A percentile compares a stretch with the other conserved stretches of the same genome.
Conservation (phyloP, 1,284 basidiomycete genomes). For the Amylostereum areolatum region DNA sequence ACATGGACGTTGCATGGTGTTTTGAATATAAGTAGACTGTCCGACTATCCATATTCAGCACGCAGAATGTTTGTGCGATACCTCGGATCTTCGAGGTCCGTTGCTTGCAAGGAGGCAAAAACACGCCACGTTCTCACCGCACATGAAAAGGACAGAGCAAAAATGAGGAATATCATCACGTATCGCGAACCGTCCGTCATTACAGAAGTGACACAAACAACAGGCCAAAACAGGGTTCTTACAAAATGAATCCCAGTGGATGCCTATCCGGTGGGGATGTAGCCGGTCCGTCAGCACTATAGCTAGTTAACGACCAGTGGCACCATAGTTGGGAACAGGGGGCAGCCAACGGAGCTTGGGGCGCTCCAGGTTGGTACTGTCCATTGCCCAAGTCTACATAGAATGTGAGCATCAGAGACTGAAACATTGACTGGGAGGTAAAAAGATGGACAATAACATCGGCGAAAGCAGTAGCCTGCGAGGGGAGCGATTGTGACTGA, state of each 20-base stretch:
- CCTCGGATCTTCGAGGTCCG: too few species aligned
- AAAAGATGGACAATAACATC: too few species aligned
- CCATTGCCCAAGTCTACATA: slow-evolving; percentile 49
- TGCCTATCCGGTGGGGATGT: background rate
- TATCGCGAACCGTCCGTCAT: background rate
- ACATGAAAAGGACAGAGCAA: too few species aligned
- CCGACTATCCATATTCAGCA: too few species aligned
- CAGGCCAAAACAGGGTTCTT: background rate
- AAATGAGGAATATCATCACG: too few species aligned
- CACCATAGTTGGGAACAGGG: slow-evolving; percentile 32
- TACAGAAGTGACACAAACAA: background rate
- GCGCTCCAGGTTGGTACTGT: slow-evolving; percentile 35
- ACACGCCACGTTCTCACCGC: too few species aligned
- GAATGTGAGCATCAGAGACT: background rate
- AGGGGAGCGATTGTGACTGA: background rate
- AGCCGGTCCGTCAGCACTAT: slow-evolving; percentile 24
- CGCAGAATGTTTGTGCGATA: too few species aligned
- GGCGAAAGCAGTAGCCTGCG: background rate
- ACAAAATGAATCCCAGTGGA: background rate
- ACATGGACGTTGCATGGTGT: too few species aligned
- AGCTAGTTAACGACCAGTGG: slow-evolving; percentile 35
- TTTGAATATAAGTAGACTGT: too few species aligned
- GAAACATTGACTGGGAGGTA: background rate
- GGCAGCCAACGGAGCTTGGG: slow-evolving; percentile 23
- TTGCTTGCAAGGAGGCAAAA: too few species aligned